A percentile compares a stretch with the other conserved stretches of the same genome.
These are phyloP conservation scores for Kwoniella shandongensis DNA, from an alignment of 768 basidiomycete species.

Conservation along the genomic window DNA sequence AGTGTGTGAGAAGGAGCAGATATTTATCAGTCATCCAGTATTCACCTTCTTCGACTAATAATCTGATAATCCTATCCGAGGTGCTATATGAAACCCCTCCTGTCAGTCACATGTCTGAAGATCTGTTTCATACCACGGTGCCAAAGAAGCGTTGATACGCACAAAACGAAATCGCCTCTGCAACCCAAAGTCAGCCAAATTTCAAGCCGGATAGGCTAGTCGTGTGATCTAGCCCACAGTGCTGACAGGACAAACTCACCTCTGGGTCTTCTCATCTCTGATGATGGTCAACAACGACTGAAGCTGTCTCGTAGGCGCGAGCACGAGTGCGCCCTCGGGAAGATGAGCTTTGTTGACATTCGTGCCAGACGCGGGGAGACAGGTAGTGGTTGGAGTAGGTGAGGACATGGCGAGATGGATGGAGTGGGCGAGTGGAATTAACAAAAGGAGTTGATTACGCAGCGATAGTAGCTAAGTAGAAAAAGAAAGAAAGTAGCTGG, in stretches of 20 bases:
- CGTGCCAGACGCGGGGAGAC: constrained; percentile 40
- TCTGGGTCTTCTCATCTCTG: constrained; percentile 76
- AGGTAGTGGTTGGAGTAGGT: constrained; percentile 29
- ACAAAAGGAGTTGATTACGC: too few species aligned
- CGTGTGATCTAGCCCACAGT: too few species aligned
- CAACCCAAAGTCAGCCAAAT: neutral
- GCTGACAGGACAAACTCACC: constrained; percentile 48
- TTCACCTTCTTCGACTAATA: constrained; percentile 59
- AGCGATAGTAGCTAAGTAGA: too few species aligned
- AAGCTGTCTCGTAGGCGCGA: constrained; percentile 87
- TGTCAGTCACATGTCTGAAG: neutral
- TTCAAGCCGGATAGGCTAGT: neutral
- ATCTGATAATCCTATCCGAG: constrained; percentile 68
- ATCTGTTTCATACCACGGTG: neutral
- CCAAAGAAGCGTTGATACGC: constrained; percentile 8
- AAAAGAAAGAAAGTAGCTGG: too few species aligned
- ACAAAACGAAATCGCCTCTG: constrained; percentile 87
- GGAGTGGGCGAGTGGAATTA: neutral
- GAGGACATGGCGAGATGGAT: constrained; percentile 21
- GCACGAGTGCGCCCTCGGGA: constrained; percentile 80
- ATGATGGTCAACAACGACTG: constrained; percentile 96
- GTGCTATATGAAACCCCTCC: constrained; percentile 31
- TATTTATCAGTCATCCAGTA: neutral
- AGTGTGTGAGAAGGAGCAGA: neutral
- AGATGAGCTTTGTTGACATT: constrained; percentile 54